These are phyloP conservation scores for Aspergillus nidulans DNA, from an alignment of 495 filamentous ascomycete genomes.

Conservation along the genomic window DNA sequence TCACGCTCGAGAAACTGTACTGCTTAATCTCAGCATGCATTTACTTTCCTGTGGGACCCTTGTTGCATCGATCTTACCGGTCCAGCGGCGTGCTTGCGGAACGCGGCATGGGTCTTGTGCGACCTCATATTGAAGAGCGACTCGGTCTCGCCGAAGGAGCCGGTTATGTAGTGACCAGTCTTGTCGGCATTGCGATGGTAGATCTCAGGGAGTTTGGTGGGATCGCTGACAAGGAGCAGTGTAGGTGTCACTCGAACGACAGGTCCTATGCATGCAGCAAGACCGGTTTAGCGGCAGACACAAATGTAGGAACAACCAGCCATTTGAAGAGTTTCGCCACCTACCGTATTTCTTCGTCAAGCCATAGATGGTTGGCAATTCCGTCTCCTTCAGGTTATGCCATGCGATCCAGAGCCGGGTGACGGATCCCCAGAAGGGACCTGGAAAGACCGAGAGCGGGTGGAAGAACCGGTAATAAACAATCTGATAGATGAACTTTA, in stretches of 20 bases:
- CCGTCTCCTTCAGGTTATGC: conserved; percentile 42
- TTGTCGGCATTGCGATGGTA: conserved; percentile 55
- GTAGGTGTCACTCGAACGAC: conserved; percentile 45
- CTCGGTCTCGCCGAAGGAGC: conserved; percentile 44
- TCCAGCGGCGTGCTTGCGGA: conserved; percentile 39
- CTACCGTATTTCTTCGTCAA: conserved; percentile 49
- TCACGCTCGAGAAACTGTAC: conserved; percentile 49
- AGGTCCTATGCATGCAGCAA: conserved; percentile 25
- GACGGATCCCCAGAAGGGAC: conserved; percentile 50
- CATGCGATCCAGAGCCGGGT: conserved; percentile 49
- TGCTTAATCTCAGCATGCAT: conserved; percentile 22
- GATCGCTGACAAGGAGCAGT: conserved; percentile 41
- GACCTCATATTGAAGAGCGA: conserved; percentile 47
- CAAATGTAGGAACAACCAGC: too few relatives aligned
- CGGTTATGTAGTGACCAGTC: conserved; percentile 49
- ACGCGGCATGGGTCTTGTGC: conserved; percentile 45
- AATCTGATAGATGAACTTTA: conserved; percentile 30
- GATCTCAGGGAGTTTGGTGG: conserved; percentile 44
- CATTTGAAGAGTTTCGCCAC: background rate
- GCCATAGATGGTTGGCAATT: conserved; percentile 32
- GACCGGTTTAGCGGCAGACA: background rate
- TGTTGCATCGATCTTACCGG: conserved; percentile 21
- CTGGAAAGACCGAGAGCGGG: conserved; percentile 46
- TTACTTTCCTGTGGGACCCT: too few relatives aligned
- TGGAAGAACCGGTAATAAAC: conserved; percentile 52